A percentile compares a stretch with the other conserved stretches of the same genome.
These are phyloP conservation scores for Sedum album DNA, from an alignment of 164 flowering plant genomes.

Conservation along the genomic window DNA sequence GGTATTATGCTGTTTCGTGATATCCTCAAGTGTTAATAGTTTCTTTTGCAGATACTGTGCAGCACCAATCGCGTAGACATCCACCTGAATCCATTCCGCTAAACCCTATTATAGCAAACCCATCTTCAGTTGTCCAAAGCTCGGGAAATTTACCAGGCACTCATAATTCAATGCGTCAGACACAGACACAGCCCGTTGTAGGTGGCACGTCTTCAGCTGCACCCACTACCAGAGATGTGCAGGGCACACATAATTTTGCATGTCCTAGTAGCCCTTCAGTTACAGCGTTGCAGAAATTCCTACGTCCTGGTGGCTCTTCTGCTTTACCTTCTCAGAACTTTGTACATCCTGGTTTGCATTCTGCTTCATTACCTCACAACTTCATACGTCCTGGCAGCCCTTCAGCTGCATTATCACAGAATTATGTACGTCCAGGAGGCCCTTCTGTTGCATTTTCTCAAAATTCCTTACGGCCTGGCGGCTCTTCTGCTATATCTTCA, in stretches of 20 bases:
- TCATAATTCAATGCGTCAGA: background rate
- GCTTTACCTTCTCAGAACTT: slow-evolving; percentile 9
- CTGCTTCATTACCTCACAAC: background rate
- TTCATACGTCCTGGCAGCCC: background rate
- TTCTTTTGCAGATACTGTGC: background rate
- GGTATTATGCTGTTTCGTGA: background rate
- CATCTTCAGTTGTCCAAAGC: background rate
- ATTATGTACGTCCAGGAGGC: background rate
- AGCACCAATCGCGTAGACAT: background rate
- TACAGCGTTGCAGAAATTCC: background rate
- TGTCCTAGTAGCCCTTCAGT: background rate
- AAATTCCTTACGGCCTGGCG: background rate
- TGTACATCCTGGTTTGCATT: background rate
- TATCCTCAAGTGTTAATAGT: background rate
- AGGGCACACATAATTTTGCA: background rate
- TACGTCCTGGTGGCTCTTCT: background rate
- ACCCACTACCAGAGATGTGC: background rate
- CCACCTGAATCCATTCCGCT: background rate
- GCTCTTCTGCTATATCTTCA: background rate
- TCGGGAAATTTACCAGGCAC: background rate
- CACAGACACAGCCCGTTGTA: background rate
- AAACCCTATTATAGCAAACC: background rate
- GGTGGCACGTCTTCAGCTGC: background rate
- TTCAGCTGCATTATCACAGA: background rate
- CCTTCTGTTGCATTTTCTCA: background rate